Percentiles rank a stretch among this genome's conserved stretches.
Evolutionary conservation across 352 stramenopile genomes (phyloP).

Genomic region (Phytophthora sojae): DNA sequence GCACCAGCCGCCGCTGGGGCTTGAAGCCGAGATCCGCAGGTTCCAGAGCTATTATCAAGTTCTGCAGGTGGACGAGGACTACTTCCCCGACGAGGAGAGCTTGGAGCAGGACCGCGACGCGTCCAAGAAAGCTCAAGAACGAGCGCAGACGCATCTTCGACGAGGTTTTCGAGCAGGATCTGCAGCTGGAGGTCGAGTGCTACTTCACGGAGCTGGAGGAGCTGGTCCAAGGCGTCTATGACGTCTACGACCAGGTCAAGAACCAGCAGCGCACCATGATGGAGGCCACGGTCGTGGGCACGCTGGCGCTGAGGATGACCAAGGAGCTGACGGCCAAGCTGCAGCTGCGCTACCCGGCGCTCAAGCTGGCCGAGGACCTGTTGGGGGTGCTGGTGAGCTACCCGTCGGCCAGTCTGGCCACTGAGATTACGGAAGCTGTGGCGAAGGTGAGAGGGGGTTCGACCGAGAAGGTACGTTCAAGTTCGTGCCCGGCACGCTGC

Average conservation of each 20-base stretch:
- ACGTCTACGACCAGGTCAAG: conserved; percentile 26
- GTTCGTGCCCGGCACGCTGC: not conserved
- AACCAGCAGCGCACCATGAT: conserved; percentile 34
- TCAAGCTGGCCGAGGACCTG: conserved; percentile 24
- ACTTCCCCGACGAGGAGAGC: conserved; percentile 9
- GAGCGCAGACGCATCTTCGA: not conserved
- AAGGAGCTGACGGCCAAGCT: conserved; percentile 14
- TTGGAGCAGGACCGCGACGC: not conserved
- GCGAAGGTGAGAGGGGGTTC: not conserved
- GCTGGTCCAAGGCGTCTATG: not conserved
- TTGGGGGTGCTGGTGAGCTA: conserved; percentile 8
- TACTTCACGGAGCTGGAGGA: conserved; percentile 8
- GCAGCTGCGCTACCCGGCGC: conserved; percentile 31
- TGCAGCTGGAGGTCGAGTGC: not conserved
- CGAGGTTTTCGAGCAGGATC: not conserved
- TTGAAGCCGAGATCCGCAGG: conserved; percentile 1
- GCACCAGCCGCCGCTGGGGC: not conserved
- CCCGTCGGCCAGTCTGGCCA: not conserved
- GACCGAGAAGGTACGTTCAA: not conserved
- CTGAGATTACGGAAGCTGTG: not conserved
- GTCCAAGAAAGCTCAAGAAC: not conserved
- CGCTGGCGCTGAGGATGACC: conserved; percentile 25
- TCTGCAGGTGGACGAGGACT: conserved; percentile 15
- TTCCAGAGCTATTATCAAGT: conserved; percentile 36
- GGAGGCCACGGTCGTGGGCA: conserved; percentile 33